Percentiles rank a stretch among this genome's conserved stretches.
phyloP scores from a whole-genome alignment of 2,329 filamentous ascomycete species.

The Scytalidium sp. region DNA sequence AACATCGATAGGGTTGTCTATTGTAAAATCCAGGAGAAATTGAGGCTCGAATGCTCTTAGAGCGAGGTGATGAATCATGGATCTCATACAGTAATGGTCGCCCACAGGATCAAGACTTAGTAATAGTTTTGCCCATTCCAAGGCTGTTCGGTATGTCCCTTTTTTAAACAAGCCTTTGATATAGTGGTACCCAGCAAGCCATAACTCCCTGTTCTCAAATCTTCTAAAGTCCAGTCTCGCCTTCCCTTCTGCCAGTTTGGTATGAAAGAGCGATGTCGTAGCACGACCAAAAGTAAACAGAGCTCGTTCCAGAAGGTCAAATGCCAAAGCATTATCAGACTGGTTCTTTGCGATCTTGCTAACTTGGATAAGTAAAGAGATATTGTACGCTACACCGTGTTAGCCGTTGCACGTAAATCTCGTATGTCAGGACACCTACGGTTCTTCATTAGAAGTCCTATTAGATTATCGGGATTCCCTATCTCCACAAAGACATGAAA shows the following conservation, averaged over 20 bases:
- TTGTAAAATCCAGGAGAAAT: slow-evolving; percentile 67
- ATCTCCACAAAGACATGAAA: slow-evolving; percentile 84
- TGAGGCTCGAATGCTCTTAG: slow-evolving; percentile 75
- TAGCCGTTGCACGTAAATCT: slow-evolving; percentile 11
- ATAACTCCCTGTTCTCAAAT: slow-evolving; percentile 89
- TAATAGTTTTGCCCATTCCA: slow-evolving; percentile 90
- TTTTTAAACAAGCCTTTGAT: slow-evolving; percentile 82
- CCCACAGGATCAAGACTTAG: slow-evolving; percentile 66
- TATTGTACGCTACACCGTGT: slow-evolving; percentile 67
- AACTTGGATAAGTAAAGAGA: slow-evolving; percentile 90
- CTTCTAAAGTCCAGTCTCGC: slow-evolving; percentile 78
- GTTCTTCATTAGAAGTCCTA: slow-evolving; percentile 69
- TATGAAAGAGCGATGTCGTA: slow-evolving; percentile 77
- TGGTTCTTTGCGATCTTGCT: slow-evolving; percentile 91
- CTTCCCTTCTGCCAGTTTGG: slow-evolving; percentile 71
- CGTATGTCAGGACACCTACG: slow-evolving; percentile 35
- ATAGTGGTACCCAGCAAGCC: slow-evolving; percentile 86
- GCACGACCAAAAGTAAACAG: slow-evolving; percentile 92
- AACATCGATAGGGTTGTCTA: slow-evolving; percentile 35
- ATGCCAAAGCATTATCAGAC: slow-evolving; percentile 79
- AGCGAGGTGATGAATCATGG: slow-evolving; percentile 80
- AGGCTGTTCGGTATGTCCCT: slow-evolving; percentile 88
- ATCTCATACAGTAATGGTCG: slow-evolving; percentile 80
- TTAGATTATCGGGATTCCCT: slow-evolving; percentile 76
- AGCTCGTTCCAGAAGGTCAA: slow-evolving; percentile 85